Evolutionary conservation across 768 basidiomycete genomes (phyloP), one percentile per base, ranked within the genome.

Genomic region (Mycena epipterygia): DNA sequence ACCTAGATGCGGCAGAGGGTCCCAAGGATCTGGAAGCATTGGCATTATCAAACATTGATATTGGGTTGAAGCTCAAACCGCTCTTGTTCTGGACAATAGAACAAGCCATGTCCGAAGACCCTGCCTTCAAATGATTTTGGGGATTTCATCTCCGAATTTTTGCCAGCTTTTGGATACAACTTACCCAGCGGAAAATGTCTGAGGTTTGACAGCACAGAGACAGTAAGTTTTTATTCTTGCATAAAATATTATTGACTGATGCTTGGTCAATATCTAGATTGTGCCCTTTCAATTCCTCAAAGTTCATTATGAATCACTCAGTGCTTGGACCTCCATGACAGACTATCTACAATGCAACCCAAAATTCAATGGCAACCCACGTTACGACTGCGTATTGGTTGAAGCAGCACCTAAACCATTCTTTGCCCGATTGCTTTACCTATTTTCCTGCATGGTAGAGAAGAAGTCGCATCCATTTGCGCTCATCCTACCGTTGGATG

Each of bases 281-380:
- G 49, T 3, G 14, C 27, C 27, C 2, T 51, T 51, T 30, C 49
- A 51, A 51, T 51, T 51, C 23, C n/a, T 46, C 21, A 46, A 41
- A 17, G n/a, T n/a, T n/a, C n/a, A n/a, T n/a, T n/a, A n/a, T n/a
- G n/a, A n/a, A n/a, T n/a, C n/a, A n/a, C n/a, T 41, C 8, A 41
- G 39, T 41, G 19, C 39, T 17, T 41, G 39, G 39, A 41, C 39
- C 16, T 41, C 39, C 39, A 41, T 17, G 13, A 17, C 21, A 7
- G 39, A 41, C 39, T 41, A 9, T 41, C 39, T 84, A 1, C 66
- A 69, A 5, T 80, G 76, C 70, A 82, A 77, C 60, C 79, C 81
- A 16, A 55, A 49, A 0, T 84, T 84, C 67, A 71, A 76, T 39
- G 41, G 68, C 0, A 23, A 46, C 2, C 76, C 75, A 14, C 74